Evolutionary conservation across 108 stramenopile species (phyloP).

Genomic region (Aureococcus anophagefferens): DNA sequence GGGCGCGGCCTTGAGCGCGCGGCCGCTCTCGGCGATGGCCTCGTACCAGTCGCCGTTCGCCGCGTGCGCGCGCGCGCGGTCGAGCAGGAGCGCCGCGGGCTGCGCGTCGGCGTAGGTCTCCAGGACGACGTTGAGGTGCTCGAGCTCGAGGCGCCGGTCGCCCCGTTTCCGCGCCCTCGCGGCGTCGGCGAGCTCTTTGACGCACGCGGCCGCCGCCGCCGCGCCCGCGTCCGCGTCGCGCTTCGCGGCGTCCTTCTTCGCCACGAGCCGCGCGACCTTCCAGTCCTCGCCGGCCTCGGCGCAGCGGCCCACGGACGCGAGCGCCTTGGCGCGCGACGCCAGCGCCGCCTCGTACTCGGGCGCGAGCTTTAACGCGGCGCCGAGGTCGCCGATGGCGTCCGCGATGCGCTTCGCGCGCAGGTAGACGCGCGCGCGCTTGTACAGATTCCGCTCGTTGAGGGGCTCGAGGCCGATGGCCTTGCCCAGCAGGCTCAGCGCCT

Average conservation of each 20-base stretch:
- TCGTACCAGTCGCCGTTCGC: conserved; percentile 20
- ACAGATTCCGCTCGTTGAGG: conserved; percentile 44
- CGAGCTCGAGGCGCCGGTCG: not conserved
- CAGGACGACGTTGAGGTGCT: conserved; percentile 2
- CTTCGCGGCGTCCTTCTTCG: too few species aligned
- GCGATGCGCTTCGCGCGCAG: conserved; percentile 23
- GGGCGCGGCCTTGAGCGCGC: conserved; percentile 31
- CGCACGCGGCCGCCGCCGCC: conserved; percentile 10
- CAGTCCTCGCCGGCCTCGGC: too few species aligned
- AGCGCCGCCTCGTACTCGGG: conserved; percentile 34
- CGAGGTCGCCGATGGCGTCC: conserved; percentile 33
- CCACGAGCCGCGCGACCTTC: too few species aligned
- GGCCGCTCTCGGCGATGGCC: conserved; percentile 35
- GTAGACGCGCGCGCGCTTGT: conserved; percentile 47
- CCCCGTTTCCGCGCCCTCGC: not conserved
- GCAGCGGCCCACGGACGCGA: conserved; percentile 31
- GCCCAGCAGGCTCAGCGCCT: conserved; percentile 14
- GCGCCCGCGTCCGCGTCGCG: conserved; percentile 4
- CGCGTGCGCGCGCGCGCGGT: conserved; percentile 31
- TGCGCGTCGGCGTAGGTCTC: not conserved
- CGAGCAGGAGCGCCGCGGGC: conserved; percentile 14
- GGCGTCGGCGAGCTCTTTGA: not conserved
- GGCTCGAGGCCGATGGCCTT: conserved; percentile 45
- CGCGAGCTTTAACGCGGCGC: conserved; percentile 29
- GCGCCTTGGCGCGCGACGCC: conserved; percentile 34